A percentile compares a stretch with the other conserved stretches of the same genome.
These are phyloP conservation scores for Kluyveromyces aestuarii DNA, from an alignment of 805 yeast species.

Conservation along the genomic window DNA sequence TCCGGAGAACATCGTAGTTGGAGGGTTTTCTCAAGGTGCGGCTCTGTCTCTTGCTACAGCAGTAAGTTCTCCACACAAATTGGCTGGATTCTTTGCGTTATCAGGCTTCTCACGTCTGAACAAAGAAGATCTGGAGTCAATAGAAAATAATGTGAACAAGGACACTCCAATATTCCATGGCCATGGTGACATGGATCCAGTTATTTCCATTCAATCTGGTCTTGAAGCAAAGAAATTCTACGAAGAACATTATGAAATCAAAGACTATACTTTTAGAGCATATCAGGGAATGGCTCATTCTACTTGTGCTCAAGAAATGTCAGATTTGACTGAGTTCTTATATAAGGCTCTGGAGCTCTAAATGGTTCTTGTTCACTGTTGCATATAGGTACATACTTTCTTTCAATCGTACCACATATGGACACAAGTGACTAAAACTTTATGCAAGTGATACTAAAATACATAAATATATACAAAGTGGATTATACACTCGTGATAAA, in stretches of 20 bases:
- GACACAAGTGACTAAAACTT: neutral
- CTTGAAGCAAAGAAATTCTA: constrained; percentile 38
- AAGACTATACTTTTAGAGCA: constrained; percentile 38
- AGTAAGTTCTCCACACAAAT: constrained; percentile 43
- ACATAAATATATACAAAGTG: no score
- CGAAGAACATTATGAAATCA: constrained; percentile 32
- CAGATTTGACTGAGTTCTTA: constrained; percentile 42
- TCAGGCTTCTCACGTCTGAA: constrained; percentile 61
- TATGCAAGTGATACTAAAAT: no score
- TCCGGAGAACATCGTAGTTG: constrained; percentile 66
- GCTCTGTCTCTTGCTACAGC: constrained; percentile 62
- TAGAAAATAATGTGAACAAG: constrained; percentile 34
- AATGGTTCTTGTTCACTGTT: neutral
- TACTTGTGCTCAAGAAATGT: constrained; percentile 56
- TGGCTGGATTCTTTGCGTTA: constrained; percentile 71
- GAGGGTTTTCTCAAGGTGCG: constrained; percentile 96
- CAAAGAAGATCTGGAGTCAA: constrained; percentile 9
- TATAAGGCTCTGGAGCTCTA: constrained; percentile 12
- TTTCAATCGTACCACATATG: neutral
- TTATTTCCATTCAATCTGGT: constrained; percentile 34
- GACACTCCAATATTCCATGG: constrained; percentile 78
- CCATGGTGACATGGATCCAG: constrained; percentile 74
- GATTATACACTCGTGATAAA: no score
- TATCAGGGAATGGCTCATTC: constrained; percentile 65
- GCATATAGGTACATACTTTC: neutral